Conservation (phyloP, 2,329 filamentous ascomycete genomes). For the Pochonia chlamydosporia region DNA sequence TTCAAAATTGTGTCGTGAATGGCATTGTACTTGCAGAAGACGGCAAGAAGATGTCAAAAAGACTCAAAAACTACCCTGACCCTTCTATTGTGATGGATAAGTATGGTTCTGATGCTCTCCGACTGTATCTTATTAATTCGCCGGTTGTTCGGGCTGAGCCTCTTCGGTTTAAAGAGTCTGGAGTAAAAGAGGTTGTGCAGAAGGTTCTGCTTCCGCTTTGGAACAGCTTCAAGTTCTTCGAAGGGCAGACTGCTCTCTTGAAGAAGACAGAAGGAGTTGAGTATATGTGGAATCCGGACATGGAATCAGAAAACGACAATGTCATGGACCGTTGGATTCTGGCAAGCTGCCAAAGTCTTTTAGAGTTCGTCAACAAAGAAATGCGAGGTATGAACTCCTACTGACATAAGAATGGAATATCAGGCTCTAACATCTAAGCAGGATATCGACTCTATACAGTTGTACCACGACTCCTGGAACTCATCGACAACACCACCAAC, state of each 20-base stretch:
- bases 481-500: slow-evolving; percentile 96
- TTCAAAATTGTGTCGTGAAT: slow-evolving; percentile 95
- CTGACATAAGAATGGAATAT: neutral
- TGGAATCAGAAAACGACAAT: slow-evolving; percentile 73
- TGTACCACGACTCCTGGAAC: slow-evolving; percentile 71
- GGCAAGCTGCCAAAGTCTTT: slow-evolving; percentile 82
- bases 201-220: slow-evolving; percentile 87
- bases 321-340: slow-evolving; percentile 97
- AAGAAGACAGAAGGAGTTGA: slow-evolving; percentile 79
- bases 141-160: slow-evolving; percentile 90
- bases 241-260: slow-evolving; percentile 75
- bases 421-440: slow-evolving; percentile 12
- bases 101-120: slow-evolving; percentile 87
- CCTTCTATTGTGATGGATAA: slow-evolving; percentile 75
- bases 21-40: slow-evolving; percentile 91
- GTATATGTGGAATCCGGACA: slow-evolving; percentile 71
- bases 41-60: slow-evolving; percentile 98
- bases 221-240: slow-evolving; percentile 98
- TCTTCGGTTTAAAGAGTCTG: slow-evolving; percentile 82
- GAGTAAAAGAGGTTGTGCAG: slow-evolving; percentile 90
- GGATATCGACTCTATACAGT: slow-evolving; percentile 84
- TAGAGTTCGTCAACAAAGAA: slow-evolving; percentile 88
- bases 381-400: slow-evolving; percentile 61
- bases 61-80: slow-evolving; percentile 93
- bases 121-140: slow-evolving; percentile 95